Base-by-base conservation (phyloP, 768 basidiomycete genomes). In the Suillus variegatus region DNA sequence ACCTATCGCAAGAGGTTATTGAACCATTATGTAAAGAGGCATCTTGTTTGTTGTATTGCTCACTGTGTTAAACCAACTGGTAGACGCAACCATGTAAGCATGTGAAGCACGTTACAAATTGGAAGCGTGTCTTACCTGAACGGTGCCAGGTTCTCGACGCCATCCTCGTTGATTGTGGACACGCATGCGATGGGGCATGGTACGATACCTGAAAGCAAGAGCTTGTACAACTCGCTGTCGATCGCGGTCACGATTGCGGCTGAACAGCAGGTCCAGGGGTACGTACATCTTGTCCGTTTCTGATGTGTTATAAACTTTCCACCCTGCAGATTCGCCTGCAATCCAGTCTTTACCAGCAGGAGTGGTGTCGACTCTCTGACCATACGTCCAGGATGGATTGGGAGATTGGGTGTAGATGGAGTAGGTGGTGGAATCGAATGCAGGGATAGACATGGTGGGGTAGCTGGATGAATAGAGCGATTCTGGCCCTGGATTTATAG, bases 141-240 rank as follows among this genome's bases (percentile, higher is more conserved):
- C 2, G 82, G 80, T 0, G 83, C 79, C 25, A 84, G 72, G 65
- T 84, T 84, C 55, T 73, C 74, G 0, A 71, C 55, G 8, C 81
- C 82, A 2, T 74, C 66, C 5, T 70, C 67, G 2, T 72, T 72
- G 61, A 81, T 62, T 22, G 78, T 76, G 16, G 81, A 81, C 10
- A 82, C 76, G 64, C 84, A 81, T 1, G 80, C 84, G 36, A 84
- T 79, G 7, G 83, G 84, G 13, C 84, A 72, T 0, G 84, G 83
- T 1, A 76, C 72, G 55, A 83, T 71, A 12, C 80, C 80, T 58
- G 77, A 76, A 32, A 77, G 76, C 73, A 82, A 66, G 28, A 80
- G 65, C 46, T 63, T 70, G 69, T 82, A 79, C 18, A 80, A 60
- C 43, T 65, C 41, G 14, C 75, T 79, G 52, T 16, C 3, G 5